Conservation (phyloP, 139 green algal species). For the Zygnema cylindricum region DNA sequence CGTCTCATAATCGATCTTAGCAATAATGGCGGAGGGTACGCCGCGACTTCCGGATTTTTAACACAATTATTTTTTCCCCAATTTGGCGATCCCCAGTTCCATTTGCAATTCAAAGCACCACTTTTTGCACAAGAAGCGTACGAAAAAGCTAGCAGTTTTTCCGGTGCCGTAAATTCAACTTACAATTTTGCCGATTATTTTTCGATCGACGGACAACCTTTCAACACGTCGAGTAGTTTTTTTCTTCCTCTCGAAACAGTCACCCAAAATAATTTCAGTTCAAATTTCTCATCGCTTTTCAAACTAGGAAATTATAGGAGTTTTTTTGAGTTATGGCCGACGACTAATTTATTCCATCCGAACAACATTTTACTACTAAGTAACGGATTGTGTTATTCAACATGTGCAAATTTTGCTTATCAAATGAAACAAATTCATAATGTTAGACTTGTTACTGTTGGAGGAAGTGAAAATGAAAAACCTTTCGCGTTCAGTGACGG, state of each 20-base stretch:
- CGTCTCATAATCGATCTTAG: not conserved
- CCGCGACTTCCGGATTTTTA: not conserved
- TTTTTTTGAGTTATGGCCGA: too few species aligned
- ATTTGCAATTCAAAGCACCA: not conserved
- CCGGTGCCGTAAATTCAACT: not conserved
- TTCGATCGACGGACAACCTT: not conserved
- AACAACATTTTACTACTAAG: not conserved
- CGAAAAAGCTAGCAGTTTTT: not conserved
- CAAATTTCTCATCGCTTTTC: not conserved
- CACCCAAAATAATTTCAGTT: not conserved
- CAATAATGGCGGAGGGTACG: not conserved
- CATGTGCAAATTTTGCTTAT: not conserved
- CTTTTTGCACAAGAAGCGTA: not conserved
- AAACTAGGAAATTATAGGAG: not conserved
- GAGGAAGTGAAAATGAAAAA: not conserved
- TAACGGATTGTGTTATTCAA: not conserved
- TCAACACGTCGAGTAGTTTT: not conserved
- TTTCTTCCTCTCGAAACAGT: not conserved
- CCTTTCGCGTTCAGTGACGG: not conserved
- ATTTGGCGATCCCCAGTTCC: not conserved
- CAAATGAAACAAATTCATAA: not conserved
- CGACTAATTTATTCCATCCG: too few species aligned
- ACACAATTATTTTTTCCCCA: not conserved
- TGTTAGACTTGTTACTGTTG: not conserved
- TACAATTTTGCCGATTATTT: not conserved